A percentile compares a stretch with the other conserved stretches of the same genome.
Conservation (phyloP, 116 monocot species). For the Papilionanthe hybrid region DNA sequence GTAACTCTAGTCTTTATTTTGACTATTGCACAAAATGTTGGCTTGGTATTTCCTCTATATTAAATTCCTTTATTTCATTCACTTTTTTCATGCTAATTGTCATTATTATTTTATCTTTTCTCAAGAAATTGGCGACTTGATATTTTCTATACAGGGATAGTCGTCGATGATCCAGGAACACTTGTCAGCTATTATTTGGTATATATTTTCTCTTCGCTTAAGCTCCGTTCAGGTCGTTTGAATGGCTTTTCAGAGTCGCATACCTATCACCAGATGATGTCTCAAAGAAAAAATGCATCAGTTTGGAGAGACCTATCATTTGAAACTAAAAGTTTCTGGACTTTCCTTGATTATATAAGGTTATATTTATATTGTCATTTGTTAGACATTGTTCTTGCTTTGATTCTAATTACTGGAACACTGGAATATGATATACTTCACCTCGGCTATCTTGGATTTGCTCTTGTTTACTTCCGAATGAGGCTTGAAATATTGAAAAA, state of each 20-base stretch:
- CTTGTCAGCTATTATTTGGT: constrained; percentile 88
- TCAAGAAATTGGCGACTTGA: neutral
- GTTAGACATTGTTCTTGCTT: constrained; percentile 84
- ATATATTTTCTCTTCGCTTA: constrained; percentile 83
- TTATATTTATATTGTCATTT: constrained; percentile 89
- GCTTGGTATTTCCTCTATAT: constrained; percentile 55
- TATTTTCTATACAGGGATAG: constrained; percentile 46
- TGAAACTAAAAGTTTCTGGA: constrained; percentile 98
- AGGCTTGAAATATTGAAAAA: constrained; percentile 89
- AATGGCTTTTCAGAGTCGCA: constrained; percentile 58
- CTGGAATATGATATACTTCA: constrained; percentile 96
- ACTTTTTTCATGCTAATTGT: neutral
- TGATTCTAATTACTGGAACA: constrained; percentile 89
- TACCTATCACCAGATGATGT: constrained; percentile 67
- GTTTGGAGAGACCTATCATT: constrained; percentile 96
- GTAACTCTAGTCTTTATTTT: constrained; percentile 55
- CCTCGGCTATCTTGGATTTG: constrained; percentile 95
- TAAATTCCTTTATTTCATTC: neutral
- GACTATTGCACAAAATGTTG: constrained; percentile 84
- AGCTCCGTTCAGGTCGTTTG: constrained; percentile 80
- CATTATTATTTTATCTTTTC: neutral
- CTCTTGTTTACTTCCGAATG: constrained; percentile 89
- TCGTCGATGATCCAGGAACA: constrained; percentile 87
- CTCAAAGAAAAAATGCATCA: constrained; percentile 61
- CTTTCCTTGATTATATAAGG: constrained; percentile 81